phyloP scores from a whole-genome alignment of 78 protist species.

The Dictyostelium brefeldianum region DNA sequence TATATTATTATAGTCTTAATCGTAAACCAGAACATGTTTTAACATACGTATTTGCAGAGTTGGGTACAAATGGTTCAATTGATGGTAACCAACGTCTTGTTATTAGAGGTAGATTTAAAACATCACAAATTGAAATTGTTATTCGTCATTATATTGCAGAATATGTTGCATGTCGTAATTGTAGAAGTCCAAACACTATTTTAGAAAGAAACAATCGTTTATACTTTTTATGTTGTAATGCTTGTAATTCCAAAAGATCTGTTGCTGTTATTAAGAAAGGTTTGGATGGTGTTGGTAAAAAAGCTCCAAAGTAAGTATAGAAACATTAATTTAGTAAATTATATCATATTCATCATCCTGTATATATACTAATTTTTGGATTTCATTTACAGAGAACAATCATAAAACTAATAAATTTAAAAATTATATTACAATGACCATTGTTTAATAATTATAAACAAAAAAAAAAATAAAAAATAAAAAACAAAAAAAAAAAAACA shows the following conservation, averaged over 20 bases:
- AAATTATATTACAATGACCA: background rate
- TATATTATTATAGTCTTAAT: slow-evolving; percentile 64
- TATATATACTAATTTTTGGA: background rate
- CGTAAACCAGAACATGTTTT: slow-evolving; percentile 94
- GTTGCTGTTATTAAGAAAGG: slow-evolving; percentile 94
- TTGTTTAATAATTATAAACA: background rate
- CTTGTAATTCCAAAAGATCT: slow-evolving; percentile 89
- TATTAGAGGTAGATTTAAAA: slow-evolving; percentile 94
- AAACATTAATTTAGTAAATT: background rate
- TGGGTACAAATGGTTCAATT: slow-evolving; percentile 96
- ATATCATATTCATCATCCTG: background rate
- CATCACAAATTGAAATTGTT: slow-evolving; percentile 94
- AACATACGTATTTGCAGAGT: slow-evolving; percentile 91
- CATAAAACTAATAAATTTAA: background rate
- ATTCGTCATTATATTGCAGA: slow-evolving; percentile 94
- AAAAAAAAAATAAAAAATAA: slow-evolving; percentile 4
- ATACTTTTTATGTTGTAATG: slow-evolving; percentile 91
- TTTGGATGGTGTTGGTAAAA: slow-evolving; percentile 83
- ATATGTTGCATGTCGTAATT: slow-evolving; percentile 95
- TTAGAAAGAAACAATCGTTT: slow-evolving; percentile 93
- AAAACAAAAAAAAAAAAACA: background rate
- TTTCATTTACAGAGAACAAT: slow-evolving; percentile 3
- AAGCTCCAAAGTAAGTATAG: slow-evolving; percentile 44
- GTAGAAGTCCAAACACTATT: slow-evolving; percentile 91
- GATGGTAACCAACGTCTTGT: slow-evolving; percentile 93